Evolutionary conservation across 176 grass and related monocot genomes (phyloP), one percentile per base, ranked within the genome.

Genomic region (Metroxylon sagu): DNA sequence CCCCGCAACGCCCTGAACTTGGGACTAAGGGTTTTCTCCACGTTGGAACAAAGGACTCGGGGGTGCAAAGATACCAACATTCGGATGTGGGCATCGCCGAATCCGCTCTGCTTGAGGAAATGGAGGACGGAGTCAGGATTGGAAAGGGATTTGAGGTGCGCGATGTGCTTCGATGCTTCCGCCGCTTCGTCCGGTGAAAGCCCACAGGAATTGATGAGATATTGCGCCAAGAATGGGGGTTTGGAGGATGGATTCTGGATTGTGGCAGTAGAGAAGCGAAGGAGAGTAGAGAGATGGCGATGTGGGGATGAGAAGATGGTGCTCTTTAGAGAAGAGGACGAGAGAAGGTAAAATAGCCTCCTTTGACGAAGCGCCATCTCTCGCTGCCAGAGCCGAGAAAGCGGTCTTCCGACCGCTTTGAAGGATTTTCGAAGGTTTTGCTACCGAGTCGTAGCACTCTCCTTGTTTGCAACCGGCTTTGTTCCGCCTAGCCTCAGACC

Each of bases 71-170:
- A 57, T 26, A 64, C 30, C 16, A 64, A 21, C 6, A 3, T 61
- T 54, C 71, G 55, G 51, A 78, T 57, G 14, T 78, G 51, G 4
- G 7, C 29, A 28, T 71, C 48, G 15, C 25, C 19, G 19, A 71
- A 55, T 14, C 75, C 67, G 1, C 27, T 64, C 14, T 64, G 58
- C n/a, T 54, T 69, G 1, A 77, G 65, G 49, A 69, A 77, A 14
- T 16, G 12, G 4, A 77, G 18, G 15, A 77, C 57, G 16, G 74
- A 55, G 7, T 69, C 65, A 1, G 71, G 60, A 10, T 27, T 26
- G 5, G 35, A 17, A 3, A 10, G 4, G 49, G 54, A 19, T 53
- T 56, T 57, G 57, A 77, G 17, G 17, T 49, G 48, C 16, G 48
- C 6, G 50, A 31, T 2, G 15, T 28, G 29, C 7, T 39, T 19